A percentile compares a stretch with the other conserved stretches of the same genome.
Evolutionary conservation across 176 grass and related monocot species (phyloP).

Genomic region (Canna indica): DNA sequence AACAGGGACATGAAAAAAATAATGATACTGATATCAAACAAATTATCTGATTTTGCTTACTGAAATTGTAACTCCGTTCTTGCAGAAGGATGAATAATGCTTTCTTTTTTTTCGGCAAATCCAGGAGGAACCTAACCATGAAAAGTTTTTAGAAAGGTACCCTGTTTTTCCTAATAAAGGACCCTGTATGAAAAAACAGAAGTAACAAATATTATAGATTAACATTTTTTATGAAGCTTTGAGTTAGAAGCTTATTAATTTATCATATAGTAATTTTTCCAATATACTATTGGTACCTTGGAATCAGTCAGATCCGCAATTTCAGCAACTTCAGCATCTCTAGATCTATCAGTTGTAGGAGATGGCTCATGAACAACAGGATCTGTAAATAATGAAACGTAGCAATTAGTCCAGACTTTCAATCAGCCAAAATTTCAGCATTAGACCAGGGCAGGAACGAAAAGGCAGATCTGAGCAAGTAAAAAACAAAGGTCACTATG

Average conservation of each 20-base stretch:
- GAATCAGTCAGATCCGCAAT: conserved; percentile 26
- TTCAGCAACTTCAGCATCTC: conserved; percentile 29
- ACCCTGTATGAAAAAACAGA: conserved; percentile 28
- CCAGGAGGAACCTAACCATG: conserved; percentile 64
- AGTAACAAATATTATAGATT: conserved; percentile 9
- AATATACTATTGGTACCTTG: conserved; percentile 39
- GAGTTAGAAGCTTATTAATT: too few relatives aligned
- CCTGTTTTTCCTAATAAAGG: conserved; percentile 21
- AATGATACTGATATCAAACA: background rate
- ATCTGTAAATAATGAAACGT: conserved; percentile 6
- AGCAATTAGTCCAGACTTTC: background rate
- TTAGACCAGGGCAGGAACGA: background rate
- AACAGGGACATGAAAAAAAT: background rate
- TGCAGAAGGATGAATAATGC: conserved; percentile 69
- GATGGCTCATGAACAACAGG: conserved; percentile 16
- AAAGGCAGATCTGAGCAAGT: background rate
- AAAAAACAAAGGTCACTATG: background rate
- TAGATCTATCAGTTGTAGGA: conserved; percentile 29
- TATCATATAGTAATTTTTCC: background rate
- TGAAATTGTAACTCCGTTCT: conserved; percentile 70
- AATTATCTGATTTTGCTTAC: conserved; percentile 29
- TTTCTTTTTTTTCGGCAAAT: conserved; percentile 56
- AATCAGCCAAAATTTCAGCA: background rate
- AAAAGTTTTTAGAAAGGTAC: conserved; percentile 36
- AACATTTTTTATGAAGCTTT: background rate